phyloP scores from a whole-genome alignment of 2,329 filamentous ascomycete genomes.

The Aspergillus cejpii region DNA sequence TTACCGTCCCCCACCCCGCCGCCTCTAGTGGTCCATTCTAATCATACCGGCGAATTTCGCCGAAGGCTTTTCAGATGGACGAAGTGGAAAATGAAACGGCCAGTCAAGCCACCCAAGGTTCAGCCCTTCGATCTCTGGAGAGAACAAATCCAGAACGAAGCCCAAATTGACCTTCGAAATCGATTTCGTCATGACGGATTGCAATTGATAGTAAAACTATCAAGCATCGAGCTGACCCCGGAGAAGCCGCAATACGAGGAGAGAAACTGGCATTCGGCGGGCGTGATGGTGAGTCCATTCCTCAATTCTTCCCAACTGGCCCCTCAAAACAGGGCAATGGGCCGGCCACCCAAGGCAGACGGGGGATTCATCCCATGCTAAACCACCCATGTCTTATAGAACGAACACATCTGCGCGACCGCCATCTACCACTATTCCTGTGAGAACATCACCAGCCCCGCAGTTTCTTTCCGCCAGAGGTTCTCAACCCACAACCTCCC shows the following conservation, averaged over 20 bases:
- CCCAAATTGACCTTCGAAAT: constrained; percentile 16
- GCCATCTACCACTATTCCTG: constrained; percentile 60
- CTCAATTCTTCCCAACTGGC: neutral
- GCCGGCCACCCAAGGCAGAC: too few relatives aligned
- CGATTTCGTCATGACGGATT: constrained; percentile 33
- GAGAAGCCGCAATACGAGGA: constrained; percentile 51
- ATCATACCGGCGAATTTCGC: too few relatives aligned
- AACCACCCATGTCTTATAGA: constrained; percentile 31
- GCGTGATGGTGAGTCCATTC: constrained; percentile 24
- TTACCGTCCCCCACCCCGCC: neutral
- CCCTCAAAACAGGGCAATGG: too few relatives aligned
- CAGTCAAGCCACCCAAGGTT: constrained; percentile 15
- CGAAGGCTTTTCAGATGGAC: too few relatives aligned
- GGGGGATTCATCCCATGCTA: neutral
- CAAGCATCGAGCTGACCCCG: constrained; percentile 55
- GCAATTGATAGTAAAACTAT: constrained; percentile 54
- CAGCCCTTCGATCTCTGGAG: neutral
- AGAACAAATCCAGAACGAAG: neutral
- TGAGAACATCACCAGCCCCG: constrained; percentile 54
- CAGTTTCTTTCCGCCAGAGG: constrained; percentile 46
- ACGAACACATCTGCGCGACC: constrained; percentile 58
- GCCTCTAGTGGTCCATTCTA: neutral
- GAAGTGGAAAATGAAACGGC: neutral
- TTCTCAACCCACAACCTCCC: neutral
- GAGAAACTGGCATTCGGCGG: constrained; percentile 42